These are phyloP conservation scores for Ophiocytium majus DNA, from an alignment of 352 stramenopile genomes.

Conservation along the genomic window DNA sequence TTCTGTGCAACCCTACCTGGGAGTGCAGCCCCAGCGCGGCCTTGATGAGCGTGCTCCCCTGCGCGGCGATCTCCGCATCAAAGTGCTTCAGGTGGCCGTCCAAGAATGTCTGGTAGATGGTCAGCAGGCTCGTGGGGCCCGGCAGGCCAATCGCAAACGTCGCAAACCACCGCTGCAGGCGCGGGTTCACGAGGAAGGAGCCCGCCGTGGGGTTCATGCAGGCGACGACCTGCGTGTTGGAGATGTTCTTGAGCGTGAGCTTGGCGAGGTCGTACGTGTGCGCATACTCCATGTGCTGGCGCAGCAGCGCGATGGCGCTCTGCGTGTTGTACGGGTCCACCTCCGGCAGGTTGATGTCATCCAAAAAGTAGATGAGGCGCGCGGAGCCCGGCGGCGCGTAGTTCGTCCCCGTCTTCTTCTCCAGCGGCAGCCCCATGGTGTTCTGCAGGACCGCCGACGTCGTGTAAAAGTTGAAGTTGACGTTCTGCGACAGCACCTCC, in stretches of 20 bases:
- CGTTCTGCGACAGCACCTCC: slow-evolving; percentile 79
- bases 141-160: slow-evolving; percentile 92
- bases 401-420: slow-evolving; percentile 90
- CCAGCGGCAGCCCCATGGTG: slow-evolving; percentile 84
- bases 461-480: slow-evolving; percentile 98
- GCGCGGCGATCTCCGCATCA: slow-evolving; percentile 77
- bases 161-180: slow-evolving; percentile 90
- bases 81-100: slow-evolving; percentile 86
- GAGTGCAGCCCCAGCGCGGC: slow-evolving; percentile 84
- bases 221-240: slow-evolving; percentile 88
- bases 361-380: slow-evolving; percentile 92
- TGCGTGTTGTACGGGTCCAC: slow-evolving; percentile 93
- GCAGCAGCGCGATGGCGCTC: slow-evolving; percentile 84
- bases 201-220: slow-evolving; percentile 92
- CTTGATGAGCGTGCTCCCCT: slow-evolving; percentile 85
- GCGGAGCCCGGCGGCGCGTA: slow-evolving; percentile 84
- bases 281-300: slow-evolving; percentile 92
- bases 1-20: no score
- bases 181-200: slow-evolving; percentile 86
- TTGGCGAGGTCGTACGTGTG: slow-evolving; percentile 91
- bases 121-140: slow-evolving; percentile 82
- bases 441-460: slow-evolving; percentile 84
- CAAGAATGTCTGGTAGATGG: slow-evolving; percentile 92
- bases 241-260: slow-evolving; percentile 86
- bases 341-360: slow-evolving; percentile 92